Base-by-base conservation (phyloP, 192 early-diverging fungal genomes). In the Lobosporangium transversale region DNA sequence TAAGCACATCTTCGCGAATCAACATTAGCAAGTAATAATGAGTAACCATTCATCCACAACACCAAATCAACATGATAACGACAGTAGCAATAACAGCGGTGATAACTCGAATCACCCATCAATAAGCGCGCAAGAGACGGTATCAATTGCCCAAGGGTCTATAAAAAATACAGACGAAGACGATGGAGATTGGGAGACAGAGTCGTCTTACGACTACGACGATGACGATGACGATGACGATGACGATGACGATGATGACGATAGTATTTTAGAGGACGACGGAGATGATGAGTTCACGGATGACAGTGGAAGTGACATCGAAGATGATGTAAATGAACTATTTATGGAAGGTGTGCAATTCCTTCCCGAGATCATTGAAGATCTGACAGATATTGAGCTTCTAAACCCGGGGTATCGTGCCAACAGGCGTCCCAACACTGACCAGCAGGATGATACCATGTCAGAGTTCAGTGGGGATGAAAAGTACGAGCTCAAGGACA, bases 391-490 rank as follows among this genome's bases (percentile, higher is more conserved):
- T 48, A 55, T 67, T 30, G 73, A 76, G 45, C 17, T 8, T 3
- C 32, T 76, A 6, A 67, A 50, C 0, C 43, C 58, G 0, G 20
- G 29, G 0, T 23, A 50, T 8, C 71, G 71, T 17, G 63, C 73
- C 8, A 61, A 66, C 35, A 21, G 44, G 12, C 52, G 73, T 12
- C 64, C 52, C 2, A 40, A 63, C 15, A 4, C 44, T 20, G 31
- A 40, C 4, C 42, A 58, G 4, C 42, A 58, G 11, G 62, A 74
- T 10, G 56, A 65, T 33, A 33, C 55, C 45, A 56, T 55, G 73
- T 76, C 73, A 2, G 73, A 76, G 14, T 76, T 76, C 48, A 76
- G 73, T 52, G 73, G 73, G 0, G 73, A 76, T 27, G 73, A 76
- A 32, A 67, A 76, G 30, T 76, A 76, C 37, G 65, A 66, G 24